A percentile compares a stretch with the other conserved stretches of the same genome.
Evolutionary conservation across 257 asterid genomes (phyloP).

Genomic region (Ophiorrhiza pumila): DNA sequence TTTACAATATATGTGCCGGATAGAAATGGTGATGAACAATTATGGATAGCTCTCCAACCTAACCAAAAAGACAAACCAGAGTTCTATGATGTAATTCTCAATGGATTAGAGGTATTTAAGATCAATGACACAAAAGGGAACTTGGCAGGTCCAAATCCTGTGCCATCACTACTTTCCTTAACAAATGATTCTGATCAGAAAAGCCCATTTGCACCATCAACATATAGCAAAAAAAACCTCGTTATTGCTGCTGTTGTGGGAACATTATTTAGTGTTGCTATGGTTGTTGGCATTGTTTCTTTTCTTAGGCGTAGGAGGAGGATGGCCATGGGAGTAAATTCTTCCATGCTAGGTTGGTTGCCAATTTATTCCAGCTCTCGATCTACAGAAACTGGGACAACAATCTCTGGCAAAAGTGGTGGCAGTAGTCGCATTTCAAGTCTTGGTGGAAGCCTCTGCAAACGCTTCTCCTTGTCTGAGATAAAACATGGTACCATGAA

Average conservation of each 20-base stretch:
- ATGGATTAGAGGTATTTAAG: constrained; percentile 77
- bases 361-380: constrained; percentile 43
- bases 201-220: constrained; percentile 14
- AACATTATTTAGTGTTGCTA: constrained; percentile 24
- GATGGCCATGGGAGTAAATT: neutral
- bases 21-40: constrained; percentile 21
- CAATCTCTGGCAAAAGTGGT: constrained; percentile 28
- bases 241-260: constrained; percentile 37
- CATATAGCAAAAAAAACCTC: constrained; percentile 19
- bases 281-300: constrained; percentile 26
- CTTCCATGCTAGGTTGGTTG: constrained; percentile 37
- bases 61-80: constrained; percentile 39
- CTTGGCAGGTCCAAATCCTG: constrained; percentile 67
- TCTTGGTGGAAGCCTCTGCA: constrained; percentile 46
- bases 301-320: constrained; percentile 17
- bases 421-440: constrained; percentile 38
- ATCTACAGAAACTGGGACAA: constrained; percentile 26
- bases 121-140: constrained; percentile 46
- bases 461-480: constrained; percentile 61
- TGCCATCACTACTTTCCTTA: constrained; percentile 16
- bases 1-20: constrained; percentile 38
- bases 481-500: constrained; percentile 45
- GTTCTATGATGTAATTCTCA: constrained; percentile 50
- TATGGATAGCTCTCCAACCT: constrained; percentile 67
- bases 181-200: constrained; percentile 2